Base-by-base conservation (phyloP, 495 filamentous ascomycete genomes). In the Trichocladium uniseriatum region DNA sequence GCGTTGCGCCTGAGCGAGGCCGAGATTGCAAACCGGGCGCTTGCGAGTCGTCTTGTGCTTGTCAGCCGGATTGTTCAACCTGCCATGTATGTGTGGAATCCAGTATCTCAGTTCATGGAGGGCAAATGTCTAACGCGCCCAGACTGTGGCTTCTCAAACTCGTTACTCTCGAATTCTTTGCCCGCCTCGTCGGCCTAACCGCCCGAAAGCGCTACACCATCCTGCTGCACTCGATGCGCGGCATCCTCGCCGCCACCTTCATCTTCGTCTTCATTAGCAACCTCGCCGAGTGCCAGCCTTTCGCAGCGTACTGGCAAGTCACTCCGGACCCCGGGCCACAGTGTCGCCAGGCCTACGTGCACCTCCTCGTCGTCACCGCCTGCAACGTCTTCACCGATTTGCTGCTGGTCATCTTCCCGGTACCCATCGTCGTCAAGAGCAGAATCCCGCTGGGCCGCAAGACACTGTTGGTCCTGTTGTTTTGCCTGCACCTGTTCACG, bases 131-230 rank as follows among this genome's bases (percentile, higher is more conserved):
- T n/a, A n/a, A n/a, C n/a, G n/a, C n/a, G n/a, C n/a, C n/a, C 57
- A 92, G 89, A 59, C 82, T 96, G 51, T 98, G 91, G 91, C 84
- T 80, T 24, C 80, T 89, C 58, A 97, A 96, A 65, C 76, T 82
- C 59, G 88, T 86, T 35, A 86, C 95, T 38, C 86, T 85, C 50
- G 85, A 89, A 59, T 96, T 94, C 61, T 81, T 96, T 53, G 83
- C 83, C 58, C 82, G 90, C 19, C 77, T 97, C 16, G 82, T 76
- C 28, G 64, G 58, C 15, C 71, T 14, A 3, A 79, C 21, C 84
- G 86, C 86, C 78, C 81, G 45, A 66, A 70, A 20, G 77, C 79
- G n/a, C 5, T 84, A 90, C 52, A 75, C 79, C 19, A 52, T 74
- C 2, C 80, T 79, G 15, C 69, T 97, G 1, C 73, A 75, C 48